These are phyloP conservation scores for Candida golubevii DNA, from an alignment of 805 yeast species.

Conservation along the genomic window DNA sequence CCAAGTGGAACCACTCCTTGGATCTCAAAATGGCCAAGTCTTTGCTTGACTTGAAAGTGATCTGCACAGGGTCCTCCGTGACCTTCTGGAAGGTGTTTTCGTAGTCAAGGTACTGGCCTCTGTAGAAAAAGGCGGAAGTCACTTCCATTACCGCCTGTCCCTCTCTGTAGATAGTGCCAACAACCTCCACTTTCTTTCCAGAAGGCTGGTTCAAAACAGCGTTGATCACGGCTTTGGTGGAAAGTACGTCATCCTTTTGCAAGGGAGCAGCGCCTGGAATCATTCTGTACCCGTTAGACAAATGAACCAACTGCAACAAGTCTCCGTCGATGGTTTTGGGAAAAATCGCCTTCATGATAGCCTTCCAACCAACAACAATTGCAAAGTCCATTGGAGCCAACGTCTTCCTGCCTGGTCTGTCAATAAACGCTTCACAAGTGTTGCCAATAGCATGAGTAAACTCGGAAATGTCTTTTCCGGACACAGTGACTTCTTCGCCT, in stretches of 20 bases:
- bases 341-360: conserved; percentile 97
- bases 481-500: conserved; percentile 65
- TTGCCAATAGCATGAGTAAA: conserved; percentile 97
- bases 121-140: conserved; percentile 90
- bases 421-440: conserved; percentile 92
- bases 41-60: conserved; percentile 66
- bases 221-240: conserved; percentile 77
- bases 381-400: conserved; percentile 99
- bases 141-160: conserved; percentile 87
- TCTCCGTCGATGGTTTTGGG: conserved; percentile 96
- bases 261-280: conserved; percentile 87
- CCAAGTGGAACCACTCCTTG: conserved; percentile 96
- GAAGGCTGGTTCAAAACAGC: conserved; percentile 87
- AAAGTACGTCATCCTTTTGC: conserved; percentile 80
- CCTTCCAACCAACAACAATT: conserved; percentile 97
- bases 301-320: conserved; percentile 85
- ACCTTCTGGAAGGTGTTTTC: conserved; percentile 89
- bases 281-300: conserved; percentile 93
- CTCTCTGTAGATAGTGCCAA: conserved; percentile 79
- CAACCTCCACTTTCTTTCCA: conserved; percentile 94
- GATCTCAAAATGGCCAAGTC: conserved; percentile 91
- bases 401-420: conserved; percentile 77
- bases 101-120: conserved; percentile 86
- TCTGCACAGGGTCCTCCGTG: conserved; percentile 81
- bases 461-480: conserved; percentile 76